Conservation (phyloP, 2,329 filamentous ascomycete species). For the Apiospora kogelbergensis region DNA sequence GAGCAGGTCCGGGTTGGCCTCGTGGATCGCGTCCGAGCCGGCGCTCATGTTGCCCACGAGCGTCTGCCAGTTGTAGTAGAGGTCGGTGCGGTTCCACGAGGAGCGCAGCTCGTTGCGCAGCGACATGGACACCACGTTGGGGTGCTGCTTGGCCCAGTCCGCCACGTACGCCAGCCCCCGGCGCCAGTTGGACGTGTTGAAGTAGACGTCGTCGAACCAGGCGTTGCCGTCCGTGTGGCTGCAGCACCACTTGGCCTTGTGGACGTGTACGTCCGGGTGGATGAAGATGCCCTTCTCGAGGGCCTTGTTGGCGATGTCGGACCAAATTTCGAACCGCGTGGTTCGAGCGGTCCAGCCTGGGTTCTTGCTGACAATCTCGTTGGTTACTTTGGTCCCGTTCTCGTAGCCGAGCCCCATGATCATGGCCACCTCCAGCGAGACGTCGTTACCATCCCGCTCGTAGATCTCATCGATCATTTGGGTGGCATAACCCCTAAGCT, state of each 20-base stretch:
- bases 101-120: constrained; percentile 42
- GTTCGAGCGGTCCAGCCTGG: constrained; percentile 47
- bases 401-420: constrained; percentile 41
- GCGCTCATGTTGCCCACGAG: constrained; percentile 45
- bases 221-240: constrained; percentile 48
- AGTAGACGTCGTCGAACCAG: constrained; percentile 57
- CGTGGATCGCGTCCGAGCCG: constrained; percentile 42
- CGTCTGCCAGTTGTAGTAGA: constrained; percentile 45
- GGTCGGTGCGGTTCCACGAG: constrained; percentile 33
- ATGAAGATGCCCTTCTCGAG: constrained; percentile 36
- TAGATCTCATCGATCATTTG: constrained; percentile 54
- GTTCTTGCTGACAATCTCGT: constrained; percentile 49
- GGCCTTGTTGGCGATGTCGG: constrained; percentile 34
- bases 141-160: constrained; percentile 40
- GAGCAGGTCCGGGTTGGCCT: constrained; percentile 43
- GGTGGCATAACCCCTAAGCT: constrained; percentile 48
- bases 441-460: constrained; percentile 37
- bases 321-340: constrained; percentile 45
- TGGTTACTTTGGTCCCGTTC: constrained; percentile 48
- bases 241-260: constrained; percentile 46
- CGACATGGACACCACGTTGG: constrained; percentile 39
- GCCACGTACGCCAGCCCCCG: constrained; percentile 54
- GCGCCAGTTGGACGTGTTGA: constrained; percentile 53
- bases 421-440: constrained; percentile 38
- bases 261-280: constrained; percentile 41